Conservation (phyloP, 1,284 basidiomycete species). For the Trametes pubescens region DNA sequence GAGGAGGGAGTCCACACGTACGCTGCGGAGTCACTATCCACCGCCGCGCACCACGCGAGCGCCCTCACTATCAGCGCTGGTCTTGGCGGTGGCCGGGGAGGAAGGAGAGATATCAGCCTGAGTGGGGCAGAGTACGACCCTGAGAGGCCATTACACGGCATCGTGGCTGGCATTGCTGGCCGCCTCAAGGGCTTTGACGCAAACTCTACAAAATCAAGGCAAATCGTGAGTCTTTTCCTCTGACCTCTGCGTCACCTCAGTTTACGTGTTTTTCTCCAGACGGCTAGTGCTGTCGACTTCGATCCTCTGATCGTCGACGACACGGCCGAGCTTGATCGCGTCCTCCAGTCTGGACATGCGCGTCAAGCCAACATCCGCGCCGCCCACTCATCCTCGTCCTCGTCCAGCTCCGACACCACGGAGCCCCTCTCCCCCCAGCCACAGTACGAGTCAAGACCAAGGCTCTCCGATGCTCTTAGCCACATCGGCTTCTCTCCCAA, state of each 20-base stretch:
- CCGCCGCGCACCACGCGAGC: constrained; percentile 87
- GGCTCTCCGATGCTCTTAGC: constrained; percentile 70
- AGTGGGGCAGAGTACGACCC: constrained; percentile 89
- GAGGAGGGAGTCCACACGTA: constrained; percentile 73
- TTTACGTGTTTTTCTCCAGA: constrained; percentile 30
- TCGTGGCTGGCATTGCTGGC: constrained; percentile 65
- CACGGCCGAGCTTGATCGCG: constrained; percentile 68
- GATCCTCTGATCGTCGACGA: constrained; percentile 67
- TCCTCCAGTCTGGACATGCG: constrained; percentile 61
- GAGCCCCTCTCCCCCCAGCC: constrained; percentile 49
- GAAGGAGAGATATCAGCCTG: constrained; percentile 62
- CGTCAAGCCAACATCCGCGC: constrained; percentile 48
- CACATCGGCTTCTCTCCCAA: constrained; percentile 75
- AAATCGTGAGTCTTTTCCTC: constrained; percentile 49
- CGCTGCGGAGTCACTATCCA: constrained; percentile 75
- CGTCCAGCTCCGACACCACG: constrained; percentile 47
- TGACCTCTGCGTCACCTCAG: neutral
- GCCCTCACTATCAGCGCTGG: constrained; percentile 87
- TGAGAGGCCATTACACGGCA: constrained; percentile 79
- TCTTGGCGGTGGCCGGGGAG: constrained; percentile 58
- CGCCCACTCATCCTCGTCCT: constrained; percentile 51
- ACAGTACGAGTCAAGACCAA: constrained; percentile 53
- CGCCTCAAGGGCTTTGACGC: constrained; percentile 59
- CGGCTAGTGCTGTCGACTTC: constrained; percentile 42
- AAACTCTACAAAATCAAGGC: constrained; percentile 59